Percentiles rank a stretch among this genome's conserved stretches.
Evolutionary conservation across 805 yeast genomes (phyloP).

Genomic region (Metschnikowia cerradonensis): DNA sequence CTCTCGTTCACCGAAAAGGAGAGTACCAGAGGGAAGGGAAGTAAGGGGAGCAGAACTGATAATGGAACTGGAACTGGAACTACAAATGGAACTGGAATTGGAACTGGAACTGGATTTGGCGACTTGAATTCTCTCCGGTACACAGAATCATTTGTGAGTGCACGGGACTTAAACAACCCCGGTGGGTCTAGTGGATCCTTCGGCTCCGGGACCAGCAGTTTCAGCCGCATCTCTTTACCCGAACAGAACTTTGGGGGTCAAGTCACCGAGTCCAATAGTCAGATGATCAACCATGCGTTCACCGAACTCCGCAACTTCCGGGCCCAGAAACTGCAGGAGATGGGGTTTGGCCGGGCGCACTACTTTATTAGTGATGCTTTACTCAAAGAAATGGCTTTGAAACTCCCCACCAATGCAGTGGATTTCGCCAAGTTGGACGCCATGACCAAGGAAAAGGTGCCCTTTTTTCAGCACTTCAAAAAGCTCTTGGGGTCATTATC

Average conservation of each 20-base stretch:
- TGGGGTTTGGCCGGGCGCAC: conserved; percentile 27
- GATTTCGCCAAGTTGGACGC: conserved; percentile 43
- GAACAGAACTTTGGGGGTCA: conserved; percentile 16
- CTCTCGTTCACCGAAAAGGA: conserved; percentile 45
- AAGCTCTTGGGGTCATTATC: conserved; percentile 29
- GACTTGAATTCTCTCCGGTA: conserved; percentile 17
- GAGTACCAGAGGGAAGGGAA: background rate
- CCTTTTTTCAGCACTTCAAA: conserved; percentile 38
- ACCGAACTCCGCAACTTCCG: conserved; percentile 40
- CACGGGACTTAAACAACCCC: conserved; percentile 14
- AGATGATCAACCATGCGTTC: conserved; percentile 26
- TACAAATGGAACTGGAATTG: no score
- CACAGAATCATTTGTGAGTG: conserved; percentile 26
- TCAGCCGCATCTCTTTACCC: conserved; percentile 20
- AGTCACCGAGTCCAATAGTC: conserved; percentile 17
- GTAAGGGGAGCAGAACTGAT: no score
- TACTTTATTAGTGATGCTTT: conserved; percentile 28
- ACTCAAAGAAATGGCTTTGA: conserved; percentile 51
- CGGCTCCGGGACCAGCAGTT: background rate
- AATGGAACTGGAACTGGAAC: no score
- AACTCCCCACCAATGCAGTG: conserved; percentile 47
- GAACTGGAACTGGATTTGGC: no score
- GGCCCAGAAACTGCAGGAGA: conserved; percentile 37
- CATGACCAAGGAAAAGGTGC: conserved; percentile 27
- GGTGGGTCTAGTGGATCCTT: no score